A percentile compares a stretch with the other conserved stretches of the same genome.
These are phyloP conservation scores for Xylariaceae sp. DNA, from an alignment of 2,329 filamentous ascomycete species.

Conservation along the genomic window DNA sequence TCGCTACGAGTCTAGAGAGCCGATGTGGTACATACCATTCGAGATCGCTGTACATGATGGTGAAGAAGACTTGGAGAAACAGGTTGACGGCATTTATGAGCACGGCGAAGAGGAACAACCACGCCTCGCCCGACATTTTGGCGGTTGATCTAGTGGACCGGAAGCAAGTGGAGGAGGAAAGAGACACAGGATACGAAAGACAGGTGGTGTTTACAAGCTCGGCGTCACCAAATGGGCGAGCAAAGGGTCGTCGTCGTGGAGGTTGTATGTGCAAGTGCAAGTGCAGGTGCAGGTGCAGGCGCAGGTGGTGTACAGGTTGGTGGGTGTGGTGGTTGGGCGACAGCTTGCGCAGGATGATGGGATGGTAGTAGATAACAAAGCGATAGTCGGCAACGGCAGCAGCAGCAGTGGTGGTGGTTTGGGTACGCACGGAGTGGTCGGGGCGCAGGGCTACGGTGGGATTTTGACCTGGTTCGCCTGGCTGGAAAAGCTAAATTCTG, in stretches of 20 bases:
- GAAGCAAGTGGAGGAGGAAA: background rate
- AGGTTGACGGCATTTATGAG: constrained; percentile 99
- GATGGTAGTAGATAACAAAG: background rate
- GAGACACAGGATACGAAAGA: too few species aligned
- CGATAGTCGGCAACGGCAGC: background rate
- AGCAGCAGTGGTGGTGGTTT: background rate
- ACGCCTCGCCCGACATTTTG: constrained; percentile 93
- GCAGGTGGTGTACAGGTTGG: background rate
- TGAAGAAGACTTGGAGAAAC: constrained; percentile 99
- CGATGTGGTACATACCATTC: constrained; percentile 73
- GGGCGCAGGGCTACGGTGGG: background rate
- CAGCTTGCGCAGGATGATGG: too few species aligned
- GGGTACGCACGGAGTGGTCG: background rate
- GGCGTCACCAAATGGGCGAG: background rate
- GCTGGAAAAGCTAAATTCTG: too few species aligned
- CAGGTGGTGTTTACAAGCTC: background rate
- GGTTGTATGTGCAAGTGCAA: background rate
- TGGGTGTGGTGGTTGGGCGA: background rate
- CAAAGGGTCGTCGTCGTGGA: background rate
- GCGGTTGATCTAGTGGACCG: constrained; percentile 14
- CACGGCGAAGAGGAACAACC: constrained; percentile 96
- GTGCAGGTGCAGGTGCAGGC: background rate
- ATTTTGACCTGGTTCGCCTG: too few species aligned
- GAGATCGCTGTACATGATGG: constrained; percentile 99
- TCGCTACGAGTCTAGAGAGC: too few species aligned